Percentiles rank a stretch among this genome's conserved stretches.
These are phyloP conservation scores for Penicillium sp. DNA, from an alignment of 2,329 filamentous ascomycete species.

Conservation along the genomic window DNA sequence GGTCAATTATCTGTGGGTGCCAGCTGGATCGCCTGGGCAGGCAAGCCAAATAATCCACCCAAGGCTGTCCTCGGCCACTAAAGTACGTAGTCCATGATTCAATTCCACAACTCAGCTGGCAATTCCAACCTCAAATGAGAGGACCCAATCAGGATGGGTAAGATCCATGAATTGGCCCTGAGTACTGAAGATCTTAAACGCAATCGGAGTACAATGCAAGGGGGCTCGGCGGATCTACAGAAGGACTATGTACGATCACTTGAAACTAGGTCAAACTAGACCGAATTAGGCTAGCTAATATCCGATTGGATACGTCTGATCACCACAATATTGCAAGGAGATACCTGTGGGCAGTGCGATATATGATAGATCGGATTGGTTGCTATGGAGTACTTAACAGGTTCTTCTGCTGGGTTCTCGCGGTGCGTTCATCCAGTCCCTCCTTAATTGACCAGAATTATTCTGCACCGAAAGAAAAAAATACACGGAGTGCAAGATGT, in stretches of 20 bases:
- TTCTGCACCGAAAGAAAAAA: neutral
- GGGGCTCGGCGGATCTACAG: neutral
- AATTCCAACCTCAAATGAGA: neutral
- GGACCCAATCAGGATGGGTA: neutral
- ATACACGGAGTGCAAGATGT: constrained; percentile 16
- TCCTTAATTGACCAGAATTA: constrained; percentile 7
- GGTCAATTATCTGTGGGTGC: neutral
- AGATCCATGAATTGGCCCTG: neutral
- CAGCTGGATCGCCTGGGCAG: too few species aligned
- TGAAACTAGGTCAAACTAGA: neutral
- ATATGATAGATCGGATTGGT: neutral
- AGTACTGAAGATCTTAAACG: neutral
- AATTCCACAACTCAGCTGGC: neutral
- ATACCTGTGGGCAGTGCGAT: neutral
- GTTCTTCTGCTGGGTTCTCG: neutral
- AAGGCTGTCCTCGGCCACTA: too few species aligned
- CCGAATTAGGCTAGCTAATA: neutral
- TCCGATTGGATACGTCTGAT: neutral
- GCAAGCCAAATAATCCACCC: too few species aligned
- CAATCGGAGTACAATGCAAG: neutral
- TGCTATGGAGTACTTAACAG: neutral
- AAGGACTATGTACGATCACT: neutral
- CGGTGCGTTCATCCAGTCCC: neutral
- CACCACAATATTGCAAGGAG: neutral
- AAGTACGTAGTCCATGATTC: too few species aligned